These are phyloP conservation scores for Stylosanthes scabra DNA, from an alignment of 331 rosid genomes.

Conservation along the genomic window DNA sequence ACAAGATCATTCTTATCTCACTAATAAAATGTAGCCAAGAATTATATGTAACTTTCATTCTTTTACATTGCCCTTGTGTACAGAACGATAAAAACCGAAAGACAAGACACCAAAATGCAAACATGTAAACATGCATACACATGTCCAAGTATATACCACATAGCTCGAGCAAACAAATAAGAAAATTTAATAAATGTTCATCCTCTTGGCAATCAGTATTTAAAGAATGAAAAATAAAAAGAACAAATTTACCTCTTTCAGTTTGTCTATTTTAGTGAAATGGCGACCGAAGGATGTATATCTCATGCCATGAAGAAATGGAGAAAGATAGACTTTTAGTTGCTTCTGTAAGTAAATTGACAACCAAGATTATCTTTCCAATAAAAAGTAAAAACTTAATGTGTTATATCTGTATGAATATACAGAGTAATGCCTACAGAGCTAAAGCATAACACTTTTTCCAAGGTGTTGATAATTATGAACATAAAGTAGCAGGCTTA, in stretches of 20 bases:
- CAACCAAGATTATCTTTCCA: slow-evolving; percentile 6
- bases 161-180: slow-evolving; percentile 18
- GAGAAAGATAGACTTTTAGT: slow-evolving; percentile 60
- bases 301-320: slow-evolving; percentile 67
- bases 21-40: too few relatives aligned
- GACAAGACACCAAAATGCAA: too few relatives aligned
- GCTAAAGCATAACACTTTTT: slow-evolving; percentile 11
- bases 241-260: slow-evolving; percentile 59
- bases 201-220: slow-evolving; percentile 8
- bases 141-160: too few relatives aligned
- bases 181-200: background rate
- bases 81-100: too few relatives aligned
- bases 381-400: too few relatives aligned
- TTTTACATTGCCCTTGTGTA: too few relatives aligned
- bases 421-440: slow-evolving; percentile 6
- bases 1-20: too few relatives aligned
- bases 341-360: slow-evolving; percentile 49
- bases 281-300: slow-evolving; percentile 84
- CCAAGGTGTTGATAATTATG: background rate
- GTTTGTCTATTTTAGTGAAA: slow-evolving; percentile 68
- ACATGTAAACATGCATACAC: too few relatives aligned
- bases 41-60: too few relatives aligned
- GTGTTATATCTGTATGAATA: slow-evolving; percentile 14
- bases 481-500: background rate
- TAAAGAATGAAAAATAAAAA: background rate